Evolutionary conservation across 495 filamentous ascomycete genomes (phyloP).

Genomic region (Penicillium antarcticum): DNA sequence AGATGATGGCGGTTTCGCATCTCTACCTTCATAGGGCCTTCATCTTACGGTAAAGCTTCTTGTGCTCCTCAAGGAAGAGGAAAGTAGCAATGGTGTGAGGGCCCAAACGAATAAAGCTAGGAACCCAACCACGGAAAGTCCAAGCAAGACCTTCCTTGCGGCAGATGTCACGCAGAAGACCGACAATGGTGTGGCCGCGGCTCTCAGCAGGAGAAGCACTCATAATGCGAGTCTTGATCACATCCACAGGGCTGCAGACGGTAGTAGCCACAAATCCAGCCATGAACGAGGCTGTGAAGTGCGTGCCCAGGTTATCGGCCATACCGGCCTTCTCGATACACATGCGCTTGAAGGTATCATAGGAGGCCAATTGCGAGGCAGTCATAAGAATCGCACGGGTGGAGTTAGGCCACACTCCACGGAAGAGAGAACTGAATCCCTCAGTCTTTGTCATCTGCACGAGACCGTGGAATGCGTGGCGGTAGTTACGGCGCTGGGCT

Average conservation of each 20-base stretch:
- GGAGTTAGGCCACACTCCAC: slow-evolving; percentile 90
- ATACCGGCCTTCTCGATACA: slow-evolving; percentile 66
- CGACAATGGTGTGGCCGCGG: slow-evolving; percentile 54
- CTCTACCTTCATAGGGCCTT: slow-evolving; percentile 32
- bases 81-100: slow-evolving; percentile 95
- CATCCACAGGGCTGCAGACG: slow-evolving; percentile 90
- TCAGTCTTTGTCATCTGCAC: slow-evolving; percentile 80
- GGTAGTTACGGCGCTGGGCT: slow-evolving; percentile 78
- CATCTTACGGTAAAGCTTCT: slow-evolving; percentile 49
- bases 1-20: slow-evolving; percentile 18
- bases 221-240: slow-evolving; percentile 97
- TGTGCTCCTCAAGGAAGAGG: slow-evolving; percentile 83
- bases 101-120: slow-evolving; percentile 88
- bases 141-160: slow-evolving; percentile 76
- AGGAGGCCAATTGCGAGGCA: slow-evolving; percentile 81
- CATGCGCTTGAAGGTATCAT: slow-evolving; percentile 85
- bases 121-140: slow-evolving; percentile 98
- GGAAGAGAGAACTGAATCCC: slow-evolving; percentile 68
- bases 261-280: slow-evolving; percentile 95
- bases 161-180: slow-evolving; percentile 64
- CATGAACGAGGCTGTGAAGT: slow-evolving; percentile 81
- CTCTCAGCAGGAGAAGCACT: slow-evolving; percentile 53
- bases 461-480: slow-evolving; percentile 82
- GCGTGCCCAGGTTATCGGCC: slow-evolving; percentile 73
- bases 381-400: slow-evolving; percentile 93